phyloP scores from a whole-genome alignment of 2,329 filamentous ascomycete genomes.

The Calonectria pauciramosa region DNA sequence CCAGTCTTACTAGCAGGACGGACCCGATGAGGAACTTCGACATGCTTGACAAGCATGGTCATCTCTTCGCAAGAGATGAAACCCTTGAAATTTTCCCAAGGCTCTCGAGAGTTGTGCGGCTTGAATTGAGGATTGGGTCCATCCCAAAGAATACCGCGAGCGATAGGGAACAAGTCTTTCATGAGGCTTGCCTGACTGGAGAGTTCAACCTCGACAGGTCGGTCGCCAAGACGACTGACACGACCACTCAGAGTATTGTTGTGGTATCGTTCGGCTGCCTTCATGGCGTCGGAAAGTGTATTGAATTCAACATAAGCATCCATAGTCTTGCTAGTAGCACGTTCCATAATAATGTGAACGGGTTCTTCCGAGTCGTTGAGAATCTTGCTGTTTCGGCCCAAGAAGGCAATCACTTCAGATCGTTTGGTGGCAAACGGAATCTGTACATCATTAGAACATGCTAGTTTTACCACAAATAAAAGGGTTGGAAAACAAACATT shows the following conservation, averaged over 20 bases:
- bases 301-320: conserved; percentile 73
- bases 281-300: conserved; percentile 65
- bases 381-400: conserved; percentile 70
- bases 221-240: conserved; percentile 66
- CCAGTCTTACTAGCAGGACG: conserved; percentile 47
- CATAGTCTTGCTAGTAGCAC: conserved; percentile 72
- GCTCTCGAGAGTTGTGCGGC: conserved; percentile 51
- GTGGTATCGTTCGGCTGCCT: conserved; percentile 64
- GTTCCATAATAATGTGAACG: conserved; percentile 75
- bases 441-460: conserved; percentile 51
- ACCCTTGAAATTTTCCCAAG: conserved; percentile 69
- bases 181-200: conserved; percentile 70
- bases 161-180: conserved; percentile 72
- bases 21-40: conserved; percentile 73
- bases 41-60: conserved; percentile 74
- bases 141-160: conserved; percentile 69
- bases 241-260: conserved; percentile 55
- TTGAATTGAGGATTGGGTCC: conserved; percentile 59
- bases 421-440: conserved; percentile 69
- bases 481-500: conserved; percentile 58
- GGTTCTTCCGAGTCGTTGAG: conserved; percentile 68
- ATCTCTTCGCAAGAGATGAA: conserved; percentile 75
- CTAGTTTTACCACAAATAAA: not conserved
- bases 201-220: conserved; percentile 69
- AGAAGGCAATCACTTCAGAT: conserved; percentile 69